A percentile compares a stretch with the other conserved stretches of the same genome.
Conservation (phyloP, 495 filamentous ascomycete genomes). For the Penicillium malachiteum region DNA sequence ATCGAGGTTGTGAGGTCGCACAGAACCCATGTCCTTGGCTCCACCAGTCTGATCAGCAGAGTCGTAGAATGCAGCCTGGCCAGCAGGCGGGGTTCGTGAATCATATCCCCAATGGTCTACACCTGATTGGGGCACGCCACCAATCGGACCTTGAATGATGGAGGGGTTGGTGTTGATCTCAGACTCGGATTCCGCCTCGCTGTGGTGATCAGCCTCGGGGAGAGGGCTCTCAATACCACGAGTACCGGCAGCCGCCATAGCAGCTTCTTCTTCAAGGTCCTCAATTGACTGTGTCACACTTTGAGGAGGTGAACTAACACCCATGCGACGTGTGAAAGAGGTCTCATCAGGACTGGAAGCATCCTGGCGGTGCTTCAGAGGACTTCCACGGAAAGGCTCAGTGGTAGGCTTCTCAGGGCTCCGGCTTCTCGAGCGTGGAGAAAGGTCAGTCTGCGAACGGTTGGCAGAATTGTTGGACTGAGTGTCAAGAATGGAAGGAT, state of each 20-base stretch:
- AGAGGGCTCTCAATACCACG: constrained; percentile 52
- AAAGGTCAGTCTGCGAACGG: constrained; percentile 35
- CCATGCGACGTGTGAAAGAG: constrained; percentile 46
- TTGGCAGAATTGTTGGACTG: constrained; percentile 37
- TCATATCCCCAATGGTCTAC: constrained; percentile 55
- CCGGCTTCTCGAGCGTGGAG: constrained; percentile 15
- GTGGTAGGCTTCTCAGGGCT: constrained; percentile 18
- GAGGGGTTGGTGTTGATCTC: constrained; percentile 80
- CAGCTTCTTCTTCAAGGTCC: constrained; percentile 49
- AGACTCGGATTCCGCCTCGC: constrained; percentile 45
- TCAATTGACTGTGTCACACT: constrained; percentile 67
- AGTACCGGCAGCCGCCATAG: constrained; percentile 62
- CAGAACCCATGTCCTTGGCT: constrained; percentile 27
- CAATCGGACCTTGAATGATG: constrained; percentile 67
- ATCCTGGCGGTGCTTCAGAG: constrained; percentile 46
- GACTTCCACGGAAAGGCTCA: constrained; percentile 35
- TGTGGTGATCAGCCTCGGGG: constrained; percentile 55
- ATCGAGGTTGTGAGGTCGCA: constrained; percentile 32
- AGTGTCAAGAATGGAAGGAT: constrained; percentile 61
- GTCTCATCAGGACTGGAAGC: constrained; percentile 42
- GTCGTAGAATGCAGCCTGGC: constrained; percentile 42
- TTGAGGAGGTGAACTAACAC: constrained; percentile 68
- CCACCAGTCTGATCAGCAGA: constrained; percentile 41
- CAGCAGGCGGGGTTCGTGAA: constrained; percentile 46
- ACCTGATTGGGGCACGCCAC: constrained; percentile 45